Evolutionary conservation across 2,329 filamentous ascomycete genomes (phyloP).

Genomic region (Aspergillus japonicus): DNA sequence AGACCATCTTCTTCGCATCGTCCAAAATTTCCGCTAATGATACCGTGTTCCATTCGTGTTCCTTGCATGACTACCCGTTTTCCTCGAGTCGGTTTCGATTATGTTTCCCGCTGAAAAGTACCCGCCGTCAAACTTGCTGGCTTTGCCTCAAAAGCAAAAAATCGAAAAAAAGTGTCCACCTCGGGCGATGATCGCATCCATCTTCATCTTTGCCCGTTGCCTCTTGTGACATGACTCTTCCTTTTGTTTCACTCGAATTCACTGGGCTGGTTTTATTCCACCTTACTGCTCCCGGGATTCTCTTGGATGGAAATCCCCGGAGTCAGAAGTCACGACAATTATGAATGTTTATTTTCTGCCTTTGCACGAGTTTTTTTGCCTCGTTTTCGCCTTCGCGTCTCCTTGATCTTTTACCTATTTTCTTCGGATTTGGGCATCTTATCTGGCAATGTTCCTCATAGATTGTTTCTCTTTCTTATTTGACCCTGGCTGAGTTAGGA

Average conservation of each 20-base stretch:
- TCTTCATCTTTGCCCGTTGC: not conserved
- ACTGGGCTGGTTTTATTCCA: conserved; percentile 18
- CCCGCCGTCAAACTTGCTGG: conserved; percentile 27
- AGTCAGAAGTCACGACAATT: conserved; percentile 37
- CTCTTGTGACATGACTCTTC: conserved; percentile 19
- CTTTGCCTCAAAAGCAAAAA: conserved; percentile 32
- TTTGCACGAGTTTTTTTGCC: conserved; percentile 12
- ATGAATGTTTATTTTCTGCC: conserved; percentile 39
- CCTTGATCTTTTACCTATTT: conserved; percentile 27
- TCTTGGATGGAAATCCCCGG: conserved; percentile 16
- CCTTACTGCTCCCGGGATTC: conserved; percentile 18
- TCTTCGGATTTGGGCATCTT: conserved; percentile 36
- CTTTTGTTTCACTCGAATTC: conserved; percentile 1
- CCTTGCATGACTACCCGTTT: conserved; percentile 28
- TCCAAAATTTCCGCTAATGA: conserved; percentile 28
- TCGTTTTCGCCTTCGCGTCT: conserved; percentile 28
- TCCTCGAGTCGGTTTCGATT: conserved; percentile 33
- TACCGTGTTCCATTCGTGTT: conserved; percentile 28
- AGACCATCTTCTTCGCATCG: conserved; percentile 27
- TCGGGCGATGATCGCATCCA: conserved; percentile 18
- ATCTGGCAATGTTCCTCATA: conserved; percentile 39
- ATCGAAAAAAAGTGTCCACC: conserved; percentile 30
- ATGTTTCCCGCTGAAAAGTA: conserved; percentile 35
- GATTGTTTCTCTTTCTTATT: conserved; percentile 29
- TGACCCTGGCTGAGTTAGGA: conserved; percentile 31